A percentile compares a stretch with the other conserved stretches of the same genome.
These are phyloP conservation scores for Cytospora chrysosperma DNA, from an alignment of 2,329 filamentous ascomycete genomes.

Conservation along the genomic window DNA sequence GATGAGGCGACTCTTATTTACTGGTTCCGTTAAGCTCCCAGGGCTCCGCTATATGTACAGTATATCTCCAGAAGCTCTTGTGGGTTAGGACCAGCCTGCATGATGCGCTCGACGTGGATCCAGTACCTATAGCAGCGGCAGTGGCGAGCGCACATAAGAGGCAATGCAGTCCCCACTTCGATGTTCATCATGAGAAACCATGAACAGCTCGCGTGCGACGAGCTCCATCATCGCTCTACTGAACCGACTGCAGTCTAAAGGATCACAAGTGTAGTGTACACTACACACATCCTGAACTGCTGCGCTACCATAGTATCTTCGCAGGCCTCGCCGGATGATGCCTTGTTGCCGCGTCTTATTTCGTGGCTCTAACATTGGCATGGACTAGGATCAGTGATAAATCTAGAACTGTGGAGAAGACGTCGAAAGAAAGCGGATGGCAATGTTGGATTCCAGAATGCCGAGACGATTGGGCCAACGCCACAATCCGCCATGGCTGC, in stretches of 20 bases:
- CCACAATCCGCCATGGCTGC: slow-evolving; percentile 5
- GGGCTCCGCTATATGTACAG: neutral
- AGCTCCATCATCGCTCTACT: neutral
- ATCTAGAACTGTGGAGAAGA: slow-evolving; percentile 13
- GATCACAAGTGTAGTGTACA: neutral
- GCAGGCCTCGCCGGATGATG: slow-evolving; percentile 4
- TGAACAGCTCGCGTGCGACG: slow-evolving; percentile 4
- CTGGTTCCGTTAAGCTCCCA: slow-evolving; percentile 4
- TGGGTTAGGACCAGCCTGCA: slow-evolving; percentile 4
- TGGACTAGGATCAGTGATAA: slow-evolving; percentile 6
- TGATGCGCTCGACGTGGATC: slow-evolving; percentile 5
- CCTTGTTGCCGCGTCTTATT: neutral
- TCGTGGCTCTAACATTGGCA: slow-evolving; percentile 6
- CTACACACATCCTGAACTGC: neutral
- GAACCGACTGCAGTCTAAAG: neutral
- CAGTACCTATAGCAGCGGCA: neutral
- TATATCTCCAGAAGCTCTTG: neutral
- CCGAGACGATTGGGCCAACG: slow-evolving; percentile 17
- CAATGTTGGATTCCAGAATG: neutral
- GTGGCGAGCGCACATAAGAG: neutral
- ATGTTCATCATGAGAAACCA: neutral
- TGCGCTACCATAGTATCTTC: neutral
- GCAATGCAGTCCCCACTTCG: slow-evolving; percentile 7
- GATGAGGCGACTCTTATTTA: slow-evolving; percentile 15
- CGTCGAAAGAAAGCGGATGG: slow-evolving; percentile 1